Base-by-base conservation (phyloP, 768 basidiomycete genomes). In the Termitomyces eurrhizus region DNA sequence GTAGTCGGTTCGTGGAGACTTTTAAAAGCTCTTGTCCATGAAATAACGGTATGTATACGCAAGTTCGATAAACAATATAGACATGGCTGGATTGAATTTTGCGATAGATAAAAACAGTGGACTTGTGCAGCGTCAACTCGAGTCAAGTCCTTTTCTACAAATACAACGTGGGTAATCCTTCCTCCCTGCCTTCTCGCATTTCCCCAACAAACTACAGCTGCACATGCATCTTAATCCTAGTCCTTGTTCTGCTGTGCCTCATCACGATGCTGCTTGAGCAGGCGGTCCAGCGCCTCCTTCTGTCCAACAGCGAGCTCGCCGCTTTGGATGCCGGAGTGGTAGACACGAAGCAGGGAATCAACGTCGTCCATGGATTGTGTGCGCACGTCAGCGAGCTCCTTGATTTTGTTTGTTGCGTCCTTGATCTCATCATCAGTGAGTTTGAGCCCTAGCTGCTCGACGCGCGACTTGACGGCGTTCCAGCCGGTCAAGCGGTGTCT, bases 311-410 rank as follows among this genome's bases (percentile, higher is more conserved):
- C 87, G 68, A 99, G 90, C 72, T 92, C 87, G 59, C 97, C 97
- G 41, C 89, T 88, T 70, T 90, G 87, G 73, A 98, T 94, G 37
- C 90, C 94, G 56, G 90, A 90, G 80, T 98, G 95, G 77, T 97
- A 98, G 44, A 98, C 83, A 71, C 97, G 92, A 49, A 99, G 83
- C 41, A 99, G 87, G 36, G 93, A 92, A 75, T 99, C 97, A 62
- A 99, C 97, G 70, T 98, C 96, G 70, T 98, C 95, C 94, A 99
- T 98, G 13, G 92, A 93, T 74, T 99, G 97, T 11, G 96, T 98
- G 64, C 93, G 89, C 57, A 98, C 93, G 69, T 99, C 97, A 11
- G 97, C 97, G 57, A 99, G 88, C 75, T 97, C 95, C 86, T 99
- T 99, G 83, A 98, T 98, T 85, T 97, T 98, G 75, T 90, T 88